Conservation (phyloP, 352 stramenopile genomes). For the Phytophthora rubi region DNA sequence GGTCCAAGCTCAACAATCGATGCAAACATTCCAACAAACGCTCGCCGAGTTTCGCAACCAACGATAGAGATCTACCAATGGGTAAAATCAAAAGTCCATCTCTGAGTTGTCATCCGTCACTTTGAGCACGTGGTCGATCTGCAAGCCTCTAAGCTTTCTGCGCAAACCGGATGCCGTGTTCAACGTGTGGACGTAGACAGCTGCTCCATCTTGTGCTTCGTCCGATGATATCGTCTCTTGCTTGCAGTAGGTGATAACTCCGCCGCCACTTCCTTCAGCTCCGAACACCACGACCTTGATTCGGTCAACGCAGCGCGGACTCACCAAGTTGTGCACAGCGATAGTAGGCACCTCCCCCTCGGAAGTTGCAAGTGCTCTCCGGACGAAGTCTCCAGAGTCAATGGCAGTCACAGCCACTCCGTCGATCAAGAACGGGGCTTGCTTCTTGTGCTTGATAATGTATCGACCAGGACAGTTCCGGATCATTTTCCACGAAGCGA, state of each 20-base stretch:
- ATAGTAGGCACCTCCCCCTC: conserved; percentile 1
- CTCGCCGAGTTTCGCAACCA: conserved; percentile 34
- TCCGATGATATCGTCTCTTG: not conserved
- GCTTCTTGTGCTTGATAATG: conserved; percentile 63
- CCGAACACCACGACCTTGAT: conserved; percentile 68
- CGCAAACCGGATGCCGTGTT: conserved; percentile 67
- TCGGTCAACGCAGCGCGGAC: conserved; percentile 48
- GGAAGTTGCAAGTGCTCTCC: conserved; percentile 19
- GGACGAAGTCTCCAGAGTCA: conserved; percentile 39
- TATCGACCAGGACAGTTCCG: conserved; percentile 70
- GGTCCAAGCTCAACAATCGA: conserved; percentile 49
- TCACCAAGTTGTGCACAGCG: conserved; percentile 47
- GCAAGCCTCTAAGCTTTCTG: conserved; percentile 60
- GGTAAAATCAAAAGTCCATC: not conserved
- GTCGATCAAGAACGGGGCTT: conserved; percentile 40
- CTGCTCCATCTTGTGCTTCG: not conserved
- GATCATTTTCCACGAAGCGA: conserved; percentile 76
- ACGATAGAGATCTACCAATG: conserved; percentile 4
- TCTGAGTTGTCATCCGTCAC: not conserved
- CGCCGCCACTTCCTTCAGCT: conserved; percentile 40
- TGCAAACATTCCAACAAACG: conserved; percentile 49
- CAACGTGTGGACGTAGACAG: conserved; percentile 64
- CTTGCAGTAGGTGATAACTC: conserved; percentile 79
- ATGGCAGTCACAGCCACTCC: conserved; percentile 42
- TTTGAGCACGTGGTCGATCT: conserved; percentile 53